Evolutionary conservation across 1,139 yeast genomes (phyloP), one percentile per base, ranked within the genome.

Genomic region (Spencermartinsiella ligniputridi): DNA sequence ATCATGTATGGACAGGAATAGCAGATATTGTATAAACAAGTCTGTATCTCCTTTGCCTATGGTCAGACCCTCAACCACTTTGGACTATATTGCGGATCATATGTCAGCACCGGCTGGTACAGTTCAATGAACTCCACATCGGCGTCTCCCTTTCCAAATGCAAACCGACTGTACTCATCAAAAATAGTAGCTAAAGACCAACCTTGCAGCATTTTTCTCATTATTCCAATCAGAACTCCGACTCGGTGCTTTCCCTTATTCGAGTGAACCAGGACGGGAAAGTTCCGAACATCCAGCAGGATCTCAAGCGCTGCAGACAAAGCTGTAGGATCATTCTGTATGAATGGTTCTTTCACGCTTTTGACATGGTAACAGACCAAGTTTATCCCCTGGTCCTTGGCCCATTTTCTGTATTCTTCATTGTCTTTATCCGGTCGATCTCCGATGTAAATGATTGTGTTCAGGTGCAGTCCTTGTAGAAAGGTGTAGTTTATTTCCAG

Each of bases 161-260:
- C 95, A 66, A 88, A 92, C 62, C 86, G 81, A 50, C 85, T 89
- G 64, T 92, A 92, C 62, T 92, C 98, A 61, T 89, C 96, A 63
- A 88, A 92, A 3, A 88, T 84, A 1, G 96, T 95, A 43, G 96
- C 83, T 58, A 87, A 72, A 49, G 94, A 80, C 98, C 98, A 90
- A 39, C 95, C 95, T 63, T 89, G 96, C 35, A 89, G 69, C 48
- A 84, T 63, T 60, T 86, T 87, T 41, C 98, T 69, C 77, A 90
- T 81, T 20, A 87, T 74, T 0, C 97, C 98, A 15, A 89, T 94
- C 37, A 89, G 71, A 1, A 92, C 89, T 0, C 97, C 97, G 1
- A 88, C 90, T 40, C 98, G 68, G 61, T 92, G 98, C 62, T 92
- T 90, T 6, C 98, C 97, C 66, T 92, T 92, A 62, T 90, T 88